A percentile compares a stretch with the other conserved stretches of the same genome.
Conservation (phyloP, 2,329 filamentous ascomycete genomes). For the Botryotinia convoluta region DNA sequence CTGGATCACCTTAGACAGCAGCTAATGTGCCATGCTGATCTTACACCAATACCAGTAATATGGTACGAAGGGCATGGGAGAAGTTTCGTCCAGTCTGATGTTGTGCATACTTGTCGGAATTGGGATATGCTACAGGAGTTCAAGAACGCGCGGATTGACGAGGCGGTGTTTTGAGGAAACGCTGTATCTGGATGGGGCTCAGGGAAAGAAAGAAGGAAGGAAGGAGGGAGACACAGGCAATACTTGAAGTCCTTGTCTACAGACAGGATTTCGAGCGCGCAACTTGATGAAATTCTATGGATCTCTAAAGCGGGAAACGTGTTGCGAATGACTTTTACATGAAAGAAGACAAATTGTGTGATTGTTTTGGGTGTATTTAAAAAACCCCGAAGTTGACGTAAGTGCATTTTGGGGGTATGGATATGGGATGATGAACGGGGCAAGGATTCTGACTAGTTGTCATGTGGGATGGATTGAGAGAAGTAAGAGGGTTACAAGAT, state of each 20-base stretch:
- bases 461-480: neutral
- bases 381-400: neutral
- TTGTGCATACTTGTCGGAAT: neutral
- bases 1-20: constrained; percentile 9
- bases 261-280: neutral
- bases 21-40: constrained; percentile 7
- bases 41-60: constrained; percentile 4
- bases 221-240: neutral
- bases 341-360: neutral
- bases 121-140: neutral
- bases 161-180: too few species aligned
- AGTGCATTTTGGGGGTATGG: neutral
- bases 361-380: neutral
- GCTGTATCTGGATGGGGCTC: too few species aligned
- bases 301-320: neutral
- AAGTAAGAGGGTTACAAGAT: neutral
- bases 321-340: neutral
- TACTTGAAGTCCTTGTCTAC: neutral
- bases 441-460: neutral
- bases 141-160: neutral
- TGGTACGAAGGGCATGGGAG: neutral
- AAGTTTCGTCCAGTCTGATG: neutral
- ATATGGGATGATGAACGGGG: neutral
- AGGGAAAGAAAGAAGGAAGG: neutral
- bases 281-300: neutral